Base-by-base conservation (phyloP, 1,139 yeast species). In the Saccharomyces hybrid region DNA sequence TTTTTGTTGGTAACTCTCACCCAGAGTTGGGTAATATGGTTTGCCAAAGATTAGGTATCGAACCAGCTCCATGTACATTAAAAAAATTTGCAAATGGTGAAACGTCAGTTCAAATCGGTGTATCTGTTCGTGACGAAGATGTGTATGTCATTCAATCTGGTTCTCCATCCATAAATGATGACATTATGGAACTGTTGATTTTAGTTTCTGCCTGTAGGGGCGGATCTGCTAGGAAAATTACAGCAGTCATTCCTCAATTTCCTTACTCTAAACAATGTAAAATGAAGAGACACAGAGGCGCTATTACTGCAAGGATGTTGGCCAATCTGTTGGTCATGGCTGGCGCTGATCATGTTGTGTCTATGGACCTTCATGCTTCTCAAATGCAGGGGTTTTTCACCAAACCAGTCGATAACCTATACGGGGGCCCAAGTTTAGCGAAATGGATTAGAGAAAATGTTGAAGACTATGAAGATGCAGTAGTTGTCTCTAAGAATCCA, bases 371-470 rank as follows among this genome's bases (percentile, higher is more conserved):
- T 63, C 99, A 95, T 69, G 99, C 99, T 28, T 85, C 96, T 46
- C 99, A 93, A 73, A 95, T 93, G 98, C 99, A 93, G 76, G 99
- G 99, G 13, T 93, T 95, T 69, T 93, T 93, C 76, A 83, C 96
- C 47, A 90, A 90, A 66, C 99, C 99, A 0, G 98, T 93, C 29
- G 99, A 93, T 71, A 93, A 93, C 71, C 76, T 93, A 59, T 90
- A 88, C 67, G 98, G 97, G 28, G 97, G 96, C 3, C 99, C 99
- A 50, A 89, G 96, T 48, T 79, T 95, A 62, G 98, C 96, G 26
- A 83, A 89, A 65, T 95, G 99, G 99, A 91, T 93, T 67, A 84
- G 88, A 64, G 95, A 87, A 69, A 86, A 93, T 66, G 85, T 95
- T 53, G 83, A 84, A 28, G 88, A 91, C 67, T 88, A 88, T 79